These are phyloP conservation scores for Fusarium sp. DNA, from an alignment of 2,329 filamentous ascomycete species.

Conservation along the genomic window DNA sequence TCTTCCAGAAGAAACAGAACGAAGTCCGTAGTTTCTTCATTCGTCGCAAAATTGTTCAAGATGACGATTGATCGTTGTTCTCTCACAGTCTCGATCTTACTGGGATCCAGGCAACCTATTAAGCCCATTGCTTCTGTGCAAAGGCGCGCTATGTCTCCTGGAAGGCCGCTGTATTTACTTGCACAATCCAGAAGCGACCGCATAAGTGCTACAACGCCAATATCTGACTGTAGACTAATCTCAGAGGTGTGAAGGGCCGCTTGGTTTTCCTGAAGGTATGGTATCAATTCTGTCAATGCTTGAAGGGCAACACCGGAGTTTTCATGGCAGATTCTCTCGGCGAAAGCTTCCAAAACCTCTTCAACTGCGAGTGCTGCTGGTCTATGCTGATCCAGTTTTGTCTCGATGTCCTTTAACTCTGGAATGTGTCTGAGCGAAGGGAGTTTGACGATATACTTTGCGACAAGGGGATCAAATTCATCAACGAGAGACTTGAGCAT, in stretches of 20 bases:
- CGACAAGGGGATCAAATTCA: constrained; percentile 70
- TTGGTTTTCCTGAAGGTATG: constrained; percentile 79
- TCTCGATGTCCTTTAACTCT: constrained; percentile 75
- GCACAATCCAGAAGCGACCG: constrained; percentile 87
- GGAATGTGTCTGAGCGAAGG: constrained; percentile 81
- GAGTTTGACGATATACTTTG: constrained; percentile 77
- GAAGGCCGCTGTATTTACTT: constrained; percentile 78
- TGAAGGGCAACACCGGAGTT: constrained; percentile 87
- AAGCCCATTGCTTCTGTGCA: constrained; percentile 87
- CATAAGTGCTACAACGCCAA: constrained; percentile 76
- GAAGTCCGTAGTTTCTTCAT: constrained; percentile 86
- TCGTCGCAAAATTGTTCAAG: constrained; percentile 83
- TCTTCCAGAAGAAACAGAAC: constrained; percentile 86
- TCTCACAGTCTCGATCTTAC: constrained; percentile 82
- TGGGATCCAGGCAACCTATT: constrained; percentile 91
- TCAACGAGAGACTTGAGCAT: constrained; percentile 75
- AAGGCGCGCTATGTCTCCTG: constrained; percentile 75
- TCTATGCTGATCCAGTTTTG: constrained; percentile 74
- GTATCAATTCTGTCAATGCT: constrained; percentile 80
- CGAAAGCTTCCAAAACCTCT: constrained; percentile 77
- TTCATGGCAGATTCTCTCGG: constrained; percentile 81
- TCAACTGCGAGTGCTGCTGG: constrained; percentile 55
- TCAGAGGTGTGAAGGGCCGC: constrained; percentile 82
- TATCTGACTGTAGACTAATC: constrained; percentile 85
- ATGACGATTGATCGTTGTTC: constrained; percentile 88